A percentile compares a stretch with the other conserved stretches of the same genome.
phyloP scores from a whole-genome alignment of 2,329 filamentous ascomycete species.

The Arachnopeziza araneosa region DNA sequence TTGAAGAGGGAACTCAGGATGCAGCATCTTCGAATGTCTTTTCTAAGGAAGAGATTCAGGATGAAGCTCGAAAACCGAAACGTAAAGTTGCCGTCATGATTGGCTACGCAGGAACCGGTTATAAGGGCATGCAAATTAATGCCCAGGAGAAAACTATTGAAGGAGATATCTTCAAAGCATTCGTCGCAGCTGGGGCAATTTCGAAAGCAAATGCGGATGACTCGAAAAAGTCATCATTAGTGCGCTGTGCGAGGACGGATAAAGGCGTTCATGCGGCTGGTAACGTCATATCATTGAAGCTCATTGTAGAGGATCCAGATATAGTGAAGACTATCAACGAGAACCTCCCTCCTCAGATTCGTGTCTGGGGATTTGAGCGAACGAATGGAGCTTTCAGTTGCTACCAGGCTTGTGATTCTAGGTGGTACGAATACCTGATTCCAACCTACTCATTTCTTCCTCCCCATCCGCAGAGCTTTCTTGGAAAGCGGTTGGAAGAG shows the following conservation, averaged over 20 bases:
- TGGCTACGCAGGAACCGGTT: constrained; percentile 92
- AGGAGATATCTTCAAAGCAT: constrained; percentile 87
- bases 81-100: constrained; percentile 94
- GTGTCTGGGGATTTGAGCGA: constrained; percentile 88
- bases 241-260: constrained; percentile 91
- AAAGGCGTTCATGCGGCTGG: constrained; percentile 96
- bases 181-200: constrained; percentile 86
- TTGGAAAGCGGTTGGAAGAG: constrained; percentile 79
- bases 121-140: constrained; percentile 94
- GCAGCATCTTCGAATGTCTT: constrained; percentile 41
- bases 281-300: constrained; percentile 89
- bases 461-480: constrained; percentile 79
- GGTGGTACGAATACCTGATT: constrained; percentile 96
- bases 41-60: constrained; percentile 76
- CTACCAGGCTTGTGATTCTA: constrained; percentile 90
- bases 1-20: constrained; percentile 35
- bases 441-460: constrained; percentile 90
- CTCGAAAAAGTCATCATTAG: constrained; percentile 90
- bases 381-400: constrained; percentile 90
- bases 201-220: constrained; percentile 96
- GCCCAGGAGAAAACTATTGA: constrained; percentile 86
- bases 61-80: constrained; percentile 84
- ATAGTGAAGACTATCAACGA: constrained; percentile 89
- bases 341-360: constrained; percentile 78
- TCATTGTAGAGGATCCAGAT: constrained; percentile 88